Conservation (phyloP, 495 filamentous ascomycete species). For the Aspergillus mulundensis region DNA sequence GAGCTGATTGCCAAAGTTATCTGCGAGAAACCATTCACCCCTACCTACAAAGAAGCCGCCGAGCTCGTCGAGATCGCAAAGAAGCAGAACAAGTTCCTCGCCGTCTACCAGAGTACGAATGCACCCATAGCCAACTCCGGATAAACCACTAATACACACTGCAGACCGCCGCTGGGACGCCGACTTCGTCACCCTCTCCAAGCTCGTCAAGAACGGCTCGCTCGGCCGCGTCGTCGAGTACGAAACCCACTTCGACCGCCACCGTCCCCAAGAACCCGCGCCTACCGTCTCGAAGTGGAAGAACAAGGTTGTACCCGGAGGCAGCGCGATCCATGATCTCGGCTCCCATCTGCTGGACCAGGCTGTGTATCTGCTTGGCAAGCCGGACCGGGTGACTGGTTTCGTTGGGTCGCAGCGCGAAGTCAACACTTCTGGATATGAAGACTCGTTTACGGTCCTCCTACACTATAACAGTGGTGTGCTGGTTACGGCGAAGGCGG, state of each 20-base stretch:
- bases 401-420: constrained; percentile 64
- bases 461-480: constrained; percentile 59
- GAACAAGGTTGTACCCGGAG: constrained; percentile 60
- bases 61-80: constrained; percentile 63
- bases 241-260: constrained; percentile 81
- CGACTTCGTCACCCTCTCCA: constrained; percentile 74
- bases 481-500: constrained; percentile 64
- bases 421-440: constrained; percentile 51
- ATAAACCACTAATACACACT: constrained; percentile 8
- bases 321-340: constrained; percentile 75
- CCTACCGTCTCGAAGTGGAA: constrained; percentile 61
- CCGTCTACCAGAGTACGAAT: constrained; percentile 73
- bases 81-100: constrained; percentile 57
- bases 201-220: constrained; percentile 51
- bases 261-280: constrained; percentile 54
- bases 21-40: constrained; percentile 87
- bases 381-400: constrained; percentile 64
- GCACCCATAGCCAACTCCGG: neutral
- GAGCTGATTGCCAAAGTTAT: constrained; percentile 44
- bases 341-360: constrained; percentile 85
- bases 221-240: constrained; percentile 72
- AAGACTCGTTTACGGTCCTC: constrained; percentile 66
- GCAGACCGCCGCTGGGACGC: constrained; percentile 75
- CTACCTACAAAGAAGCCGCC: constrained; percentile 65
- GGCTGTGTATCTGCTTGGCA: constrained; percentile 70